Base-by-base conservation (phyloP, 768 basidiomycete species). In the Pisolithus orientalis region DNA sequence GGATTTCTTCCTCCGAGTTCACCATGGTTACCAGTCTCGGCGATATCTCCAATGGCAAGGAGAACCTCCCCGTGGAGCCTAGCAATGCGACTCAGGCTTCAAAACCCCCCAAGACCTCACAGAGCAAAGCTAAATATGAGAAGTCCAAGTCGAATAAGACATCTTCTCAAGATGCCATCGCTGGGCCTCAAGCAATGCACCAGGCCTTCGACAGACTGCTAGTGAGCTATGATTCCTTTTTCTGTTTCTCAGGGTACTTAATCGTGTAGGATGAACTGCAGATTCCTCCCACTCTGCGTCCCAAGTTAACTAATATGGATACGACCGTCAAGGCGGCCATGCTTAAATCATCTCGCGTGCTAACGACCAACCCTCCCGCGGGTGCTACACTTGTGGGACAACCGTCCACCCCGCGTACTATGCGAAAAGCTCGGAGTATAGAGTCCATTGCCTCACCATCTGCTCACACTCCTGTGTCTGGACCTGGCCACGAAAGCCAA, bases 241-340 rank as follows among this genome's bases (percentile, higher is more conserved):
- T 1, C 5, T 9, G 10, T 24, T 16, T 16, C 13, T 25, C 27
- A 25, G 14, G 9, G 16, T 16, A 5, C 25, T 29, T 46, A 50
- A 46, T 24, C 10, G 49, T 50, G 34, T 52, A 94, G 91, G 89
- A 94, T 65, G 90, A 92, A 53, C 81, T 94, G 48, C 91, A 94
- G 70, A 91, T 94, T 21, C 92, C 92, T 4, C 70, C 79, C 6
- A 81, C 80, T 3, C 72, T 93, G 24, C 80, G 92, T 7, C 85
- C 84, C 1, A 90, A 91, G 68, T 80, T 94, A 16, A 74, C 75
- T 45, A 82, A 81, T 14, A 90, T 95, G 80, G 90, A 94, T 52
- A 71, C 84, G 0, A 82, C 85, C 1, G 87, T 95, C 47, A 95
- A 95, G 65, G 90, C 88, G 5, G 89, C 88, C 11, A 94, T 95